Evolutionary conservation across 1,284 basidiomycete species (phyloP).

Genomic region (Pascua guehoae): DNA sequence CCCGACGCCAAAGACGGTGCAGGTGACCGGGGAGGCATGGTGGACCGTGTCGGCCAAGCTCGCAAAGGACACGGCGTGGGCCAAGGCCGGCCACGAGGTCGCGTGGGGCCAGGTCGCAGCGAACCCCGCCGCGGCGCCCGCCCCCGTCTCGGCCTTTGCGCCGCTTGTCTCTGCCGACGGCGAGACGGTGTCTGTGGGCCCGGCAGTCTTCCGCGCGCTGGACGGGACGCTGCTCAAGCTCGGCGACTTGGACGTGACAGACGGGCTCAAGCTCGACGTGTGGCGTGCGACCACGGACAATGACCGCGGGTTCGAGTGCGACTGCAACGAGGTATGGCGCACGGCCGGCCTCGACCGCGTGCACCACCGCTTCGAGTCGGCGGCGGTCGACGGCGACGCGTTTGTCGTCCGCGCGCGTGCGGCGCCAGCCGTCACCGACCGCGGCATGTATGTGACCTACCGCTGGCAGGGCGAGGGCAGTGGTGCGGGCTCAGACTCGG

Average conservation of each 20-base stretch:
- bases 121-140: no score
- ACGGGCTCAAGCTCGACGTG: slow-evolving; percentile 10
- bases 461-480: slow-evolving; percentile 5
- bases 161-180: not conserved
- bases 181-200: slow-evolving; percentile 9
- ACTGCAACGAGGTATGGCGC: slow-evolving; percentile 1
- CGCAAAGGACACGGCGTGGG: slow-evolving; percentile 8
- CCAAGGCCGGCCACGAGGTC: slow-evolving; percentile 17
- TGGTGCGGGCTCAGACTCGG: not conserved
- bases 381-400: slow-evolving; percentile 1
- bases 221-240: slow-evolving; percentile 12
- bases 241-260: not conserved
- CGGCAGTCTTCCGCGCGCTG: slow-evolving; percentile 11
- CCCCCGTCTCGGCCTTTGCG: no score
- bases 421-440: slow-evolving; percentile 7
- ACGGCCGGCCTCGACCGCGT: slow-evolving; percentile 15
- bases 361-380: slow-evolving; percentile 12
- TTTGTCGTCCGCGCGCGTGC: slow-evolving; percentile 12
- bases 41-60: slow-evolving; percentile 8
- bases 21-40: not conserved
- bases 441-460: slow-evolving; percentile 13
- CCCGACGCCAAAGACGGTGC: not conserved
- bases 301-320: slow-evolving; percentile 10
- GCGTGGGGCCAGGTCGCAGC: slow-evolving; percentile 14
- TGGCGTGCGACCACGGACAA: slow-evolving; percentile 29